Conservation (phyloP, 495 filamentous ascomycete species). For the Neurospora sp. region DNA sequence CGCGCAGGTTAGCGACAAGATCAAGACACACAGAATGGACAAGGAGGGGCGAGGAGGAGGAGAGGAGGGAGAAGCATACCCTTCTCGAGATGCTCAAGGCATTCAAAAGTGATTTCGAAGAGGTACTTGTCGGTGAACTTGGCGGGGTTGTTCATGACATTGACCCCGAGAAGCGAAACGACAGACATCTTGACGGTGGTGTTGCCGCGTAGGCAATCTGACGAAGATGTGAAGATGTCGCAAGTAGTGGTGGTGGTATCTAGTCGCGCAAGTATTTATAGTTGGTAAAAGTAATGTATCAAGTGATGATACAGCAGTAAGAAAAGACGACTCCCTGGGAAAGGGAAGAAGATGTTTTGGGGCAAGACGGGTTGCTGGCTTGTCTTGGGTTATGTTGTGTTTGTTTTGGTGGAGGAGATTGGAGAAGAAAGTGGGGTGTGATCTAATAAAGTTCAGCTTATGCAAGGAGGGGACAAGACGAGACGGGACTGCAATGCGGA, state of each 20-base stretch:
- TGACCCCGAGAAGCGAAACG: slow-evolving; percentile 88
- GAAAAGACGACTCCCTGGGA: background rate
- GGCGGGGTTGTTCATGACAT: slow-evolving; percentile 93
- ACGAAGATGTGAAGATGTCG: background rate
- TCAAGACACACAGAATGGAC: background rate
- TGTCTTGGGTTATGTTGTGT: background rate
- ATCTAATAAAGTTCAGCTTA: background rate
- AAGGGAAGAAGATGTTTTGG: background rate
- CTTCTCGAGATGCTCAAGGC: slow-evolving; percentile 81
- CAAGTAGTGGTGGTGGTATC: background rate
- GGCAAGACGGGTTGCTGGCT: background rate
- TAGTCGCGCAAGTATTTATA: background rate
- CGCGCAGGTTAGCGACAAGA: slow-evolving; percentile 1
- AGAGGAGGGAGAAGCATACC: too few relatives aligned
- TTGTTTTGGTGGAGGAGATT: background rate
- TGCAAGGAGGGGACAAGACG: background rate
- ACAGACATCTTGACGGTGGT: slow-evolving; percentile 68
- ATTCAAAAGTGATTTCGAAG: slow-evolving; percentile 98
- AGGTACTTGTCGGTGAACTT: slow-evolving; percentile 79
- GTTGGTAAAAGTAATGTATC: background rate
- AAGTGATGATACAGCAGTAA: background rate
- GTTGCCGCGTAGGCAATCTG: background rate
- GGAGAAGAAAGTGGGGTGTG: background rate
- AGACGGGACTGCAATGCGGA: background rate
- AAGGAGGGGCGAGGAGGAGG: too few relatives aligned